Evolutionary conservation across 371 early-diverging fungal species (phyloP).

Genomic region (Saksenaea oblongispora): DNA sequence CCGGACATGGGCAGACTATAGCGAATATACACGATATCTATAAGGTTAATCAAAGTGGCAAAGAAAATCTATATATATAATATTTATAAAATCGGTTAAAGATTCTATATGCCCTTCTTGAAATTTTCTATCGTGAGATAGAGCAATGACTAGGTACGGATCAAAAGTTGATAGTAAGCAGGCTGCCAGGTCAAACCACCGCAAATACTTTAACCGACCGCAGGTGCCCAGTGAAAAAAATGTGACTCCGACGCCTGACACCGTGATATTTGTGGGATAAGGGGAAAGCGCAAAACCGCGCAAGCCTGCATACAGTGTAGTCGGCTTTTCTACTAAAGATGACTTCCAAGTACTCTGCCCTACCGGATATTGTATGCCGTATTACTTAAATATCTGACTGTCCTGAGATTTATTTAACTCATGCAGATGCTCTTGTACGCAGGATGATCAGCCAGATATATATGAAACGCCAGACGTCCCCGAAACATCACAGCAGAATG

Average conservation of each 20-base stretch:
- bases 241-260: too few species aligned
- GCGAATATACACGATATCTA: too few species aligned
- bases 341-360: conserved; percentile 68
- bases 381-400: background rate
- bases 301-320: background rate
- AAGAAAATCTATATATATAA: too few species aligned
- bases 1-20: background rate
- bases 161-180: too few species aligned
- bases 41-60: too few species aligned
- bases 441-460: conserved; percentile 84
- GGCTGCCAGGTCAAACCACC: too few species aligned
- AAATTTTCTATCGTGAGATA: too few species aligned
- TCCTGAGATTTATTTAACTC: background rate
- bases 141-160: too few species aligned
- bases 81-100: too few species aligned
- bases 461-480: conserved; percentile 80
- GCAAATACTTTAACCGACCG: too few species aligned
- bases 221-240: too few species aligned
- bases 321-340: conserved; percentile 18
- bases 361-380: conserved; percentile 67
- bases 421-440: background rate
- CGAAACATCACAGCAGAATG: conserved; percentile 35
- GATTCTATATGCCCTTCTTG: too few species aligned
- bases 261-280: background rate
- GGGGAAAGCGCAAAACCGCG: background rate